A percentile compares a stretch with the other conserved stretches of the same genome.
These are phyloP conservation scores for Anastatica hierochuntica DNA, from an alignment of 345 rosid genomes.

Conservation along the genomic window DNA sequence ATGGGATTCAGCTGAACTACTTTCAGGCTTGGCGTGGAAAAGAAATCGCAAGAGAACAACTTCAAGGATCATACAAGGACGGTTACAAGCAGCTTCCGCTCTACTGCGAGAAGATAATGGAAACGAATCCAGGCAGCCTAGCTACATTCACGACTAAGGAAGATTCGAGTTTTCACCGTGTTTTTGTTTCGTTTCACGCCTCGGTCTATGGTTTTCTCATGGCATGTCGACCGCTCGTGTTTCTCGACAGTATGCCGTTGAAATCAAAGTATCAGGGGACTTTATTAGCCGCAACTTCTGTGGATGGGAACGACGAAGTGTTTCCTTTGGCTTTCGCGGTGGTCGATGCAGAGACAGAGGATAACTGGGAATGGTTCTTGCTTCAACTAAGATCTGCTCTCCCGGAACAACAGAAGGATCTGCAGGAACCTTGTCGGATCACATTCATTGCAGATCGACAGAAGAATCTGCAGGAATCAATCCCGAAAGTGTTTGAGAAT, in stretches of 20 bases:
- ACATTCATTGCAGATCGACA: constrained; percentile 80
- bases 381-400: constrained; percentile 60
- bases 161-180: constrained; percentile 89
- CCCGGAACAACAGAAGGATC: constrained; percentile 57
- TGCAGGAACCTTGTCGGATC: constrained; percentile 47
- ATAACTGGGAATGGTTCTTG: constrained; percentile 94
- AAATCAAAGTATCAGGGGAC: constrained; percentile 92
- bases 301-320: constrained; percentile 69
- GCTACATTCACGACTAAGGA: constrained; percentile 79
- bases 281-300: constrained; percentile 75
- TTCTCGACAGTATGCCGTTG: constrained; percentile 68
- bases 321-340: constrained; percentile 85
- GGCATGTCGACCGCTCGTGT: constrained; percentile 86
- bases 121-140: constrained; percentile 77
- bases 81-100: constrained; percentile 75
- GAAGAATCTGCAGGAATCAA: constrained; percentile 64
- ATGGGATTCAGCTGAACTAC: constrained; percentile 79
- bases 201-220: constrained; percentile 61
- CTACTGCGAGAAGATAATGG: constrained; percentile 76
- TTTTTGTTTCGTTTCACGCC: constrained; percentile 81
- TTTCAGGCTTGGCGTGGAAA: constrained; percentile 98
- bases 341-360: constrained; percentile 66
- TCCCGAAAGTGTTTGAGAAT: constrained; percentile 49
- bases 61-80: constrained; percentile 86
- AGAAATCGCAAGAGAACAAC: constrained; percentile 93